Percentiles rank a stretch among this genome's conserved stretches.
Evolutionary conservation across 371 early-diverging fungal genomes (phyloP).

Genomic region (Phascolomyces articulosus): DNA sequence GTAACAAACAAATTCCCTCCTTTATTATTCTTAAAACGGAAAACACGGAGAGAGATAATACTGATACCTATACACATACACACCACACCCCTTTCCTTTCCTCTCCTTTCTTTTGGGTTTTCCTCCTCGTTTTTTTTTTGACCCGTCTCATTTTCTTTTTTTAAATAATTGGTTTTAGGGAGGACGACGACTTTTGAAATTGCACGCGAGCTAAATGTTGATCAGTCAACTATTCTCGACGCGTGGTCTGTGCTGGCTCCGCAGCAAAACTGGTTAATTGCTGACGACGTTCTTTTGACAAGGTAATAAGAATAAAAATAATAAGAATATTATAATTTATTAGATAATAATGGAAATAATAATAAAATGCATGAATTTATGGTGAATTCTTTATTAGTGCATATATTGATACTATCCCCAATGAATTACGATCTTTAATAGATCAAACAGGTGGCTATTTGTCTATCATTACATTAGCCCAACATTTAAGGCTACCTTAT

Average conservation of each 20-base stretch:
- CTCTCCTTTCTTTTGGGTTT: too few species aligned
- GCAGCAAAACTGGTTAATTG: constrained; percentile 16
- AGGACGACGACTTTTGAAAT: constrained; percentile 15
- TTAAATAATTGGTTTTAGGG: constrained; percentile 6
- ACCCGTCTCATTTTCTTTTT: neutral
- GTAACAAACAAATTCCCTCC: constrained; percentile 1
- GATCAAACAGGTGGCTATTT: constrained; percentile 12
- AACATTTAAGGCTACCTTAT: constrained; percentile 21
- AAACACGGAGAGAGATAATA: neutral
- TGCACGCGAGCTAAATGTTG: constrained; percentile 18
- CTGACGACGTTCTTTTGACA: constrained; percentile 19
- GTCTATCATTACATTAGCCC: constrained; percentile 23
- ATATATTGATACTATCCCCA: constrained; percentile 6
- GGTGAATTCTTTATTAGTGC: neutral
- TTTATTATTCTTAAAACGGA: constrained; percentile 7
- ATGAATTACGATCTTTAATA: constrained; percentile 8
- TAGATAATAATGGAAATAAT: neutral
- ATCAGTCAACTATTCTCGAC: constrained; percentile 8
- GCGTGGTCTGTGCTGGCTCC: constrained; percentile 18
- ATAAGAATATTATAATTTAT: too few species aligned
- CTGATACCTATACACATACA: neutral
- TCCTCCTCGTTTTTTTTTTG: too few species aligned
- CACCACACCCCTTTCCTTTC: too few species aligned
- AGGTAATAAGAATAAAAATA: constrained; percentile 9
- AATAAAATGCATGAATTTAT: too few species aligned